Percentiles rank a stretch among this genome's conserved stretches.
Conservation (phyloP, 768 basidiomycete species). For the Erythrobasidium yunnanense region DNA sequence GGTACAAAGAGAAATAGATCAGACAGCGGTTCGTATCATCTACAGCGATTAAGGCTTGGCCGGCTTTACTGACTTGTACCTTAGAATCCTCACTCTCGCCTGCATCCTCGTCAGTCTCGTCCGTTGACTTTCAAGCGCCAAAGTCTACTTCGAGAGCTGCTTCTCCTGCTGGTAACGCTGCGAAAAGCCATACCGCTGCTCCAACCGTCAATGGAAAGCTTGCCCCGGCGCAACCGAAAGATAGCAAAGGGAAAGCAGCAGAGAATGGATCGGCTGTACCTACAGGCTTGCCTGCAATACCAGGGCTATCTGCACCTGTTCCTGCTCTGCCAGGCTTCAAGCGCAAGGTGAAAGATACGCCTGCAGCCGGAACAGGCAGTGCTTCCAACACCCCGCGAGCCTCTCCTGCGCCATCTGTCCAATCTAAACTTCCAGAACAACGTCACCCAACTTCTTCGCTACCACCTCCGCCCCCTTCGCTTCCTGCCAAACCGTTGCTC, state of each 20-base stretch:
- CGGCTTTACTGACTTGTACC: neutral
- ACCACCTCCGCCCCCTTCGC: conserved; percentile 19
- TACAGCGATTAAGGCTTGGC: neutral
- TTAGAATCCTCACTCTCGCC: neutral
- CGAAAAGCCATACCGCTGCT: neutral
- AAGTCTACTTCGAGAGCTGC: too few relatives aligned
- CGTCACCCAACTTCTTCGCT: neutral
- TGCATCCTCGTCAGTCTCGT: neutral
- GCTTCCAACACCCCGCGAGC: neutral
- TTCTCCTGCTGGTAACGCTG: too few relatives aligned
- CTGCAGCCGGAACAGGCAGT: neutral
- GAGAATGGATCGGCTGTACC: too few relatives aligned
- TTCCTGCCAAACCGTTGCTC: conserved; percentile 7
- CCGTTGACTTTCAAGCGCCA: neutral
- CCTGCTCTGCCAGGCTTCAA: conserved; percentile 21
- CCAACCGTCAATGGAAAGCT: too few relatives aligned
- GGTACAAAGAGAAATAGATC: neutral
- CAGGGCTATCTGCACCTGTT: neutral
- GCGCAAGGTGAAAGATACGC: conserved; percentile 10
- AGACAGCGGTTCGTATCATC: neutral
- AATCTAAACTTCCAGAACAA: neutral
- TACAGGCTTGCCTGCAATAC: neutral
- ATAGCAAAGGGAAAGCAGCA: too few relatives aligned
- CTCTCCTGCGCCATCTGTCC: neutral
- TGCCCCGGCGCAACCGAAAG: too few relatives aligned